Percentiles rank a stretch among this genome's conserved stretches.
These are phyloP conservation scores for Isabelozyma pseudorhagii DNA, from an alignment of 805 yeast genomes.

Conservation along the genomic window DNA sequence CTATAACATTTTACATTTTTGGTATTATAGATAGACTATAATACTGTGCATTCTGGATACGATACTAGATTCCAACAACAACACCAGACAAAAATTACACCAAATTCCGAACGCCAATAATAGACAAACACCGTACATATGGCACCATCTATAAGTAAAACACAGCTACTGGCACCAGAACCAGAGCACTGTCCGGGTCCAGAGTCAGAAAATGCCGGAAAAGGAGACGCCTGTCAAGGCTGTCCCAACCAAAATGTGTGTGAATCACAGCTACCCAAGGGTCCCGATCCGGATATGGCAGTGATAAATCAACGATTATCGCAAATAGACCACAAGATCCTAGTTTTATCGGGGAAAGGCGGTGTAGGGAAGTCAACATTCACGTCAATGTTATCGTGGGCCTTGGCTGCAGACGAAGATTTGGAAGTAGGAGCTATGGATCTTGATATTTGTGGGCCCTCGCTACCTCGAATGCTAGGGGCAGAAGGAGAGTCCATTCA, in stretches of 20 bases:
- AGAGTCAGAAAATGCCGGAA: conserved; percentile 90
- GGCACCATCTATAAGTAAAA: conserved; percentile 3
- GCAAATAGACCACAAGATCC: conserved; percentile 70
- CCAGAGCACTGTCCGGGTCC: conserved; percentile 99
- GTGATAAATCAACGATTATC: conserved; percentile 64
- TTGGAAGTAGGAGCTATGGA: conserved; percentile 96
- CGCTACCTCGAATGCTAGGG: conserved; percentile 92
- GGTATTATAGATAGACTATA: too few relatives aligned
- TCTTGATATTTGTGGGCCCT: conserved; percentile 96
- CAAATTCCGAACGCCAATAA: too few relatives aligned
- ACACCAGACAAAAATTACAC: too few relatives aligned
- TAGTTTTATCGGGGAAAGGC: conserved; percentile 80
- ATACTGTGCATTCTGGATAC: too few relatives aligned
- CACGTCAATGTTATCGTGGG: conserved; percentile 96
- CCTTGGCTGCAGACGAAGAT: conserved; percentile 74
- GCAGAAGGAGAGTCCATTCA: conserved; percentile 84
- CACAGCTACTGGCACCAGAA: conserved; percentile 56
- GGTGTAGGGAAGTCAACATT: conserved; percentile 98
- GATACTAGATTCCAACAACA: too few relatives aligned
- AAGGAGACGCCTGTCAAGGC: conserved; percentile 89
- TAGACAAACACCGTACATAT: not conserved
- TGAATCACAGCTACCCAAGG: conserved; percentile 76
- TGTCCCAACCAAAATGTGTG: conserved; percentile 94
- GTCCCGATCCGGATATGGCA: conserved; percentile 93
- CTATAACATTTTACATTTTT: too few relatives aligned